Evolutionary conservation across 441 rosid species (phyloP).

Genomic region (Euphorbia celastroides): DNA sequence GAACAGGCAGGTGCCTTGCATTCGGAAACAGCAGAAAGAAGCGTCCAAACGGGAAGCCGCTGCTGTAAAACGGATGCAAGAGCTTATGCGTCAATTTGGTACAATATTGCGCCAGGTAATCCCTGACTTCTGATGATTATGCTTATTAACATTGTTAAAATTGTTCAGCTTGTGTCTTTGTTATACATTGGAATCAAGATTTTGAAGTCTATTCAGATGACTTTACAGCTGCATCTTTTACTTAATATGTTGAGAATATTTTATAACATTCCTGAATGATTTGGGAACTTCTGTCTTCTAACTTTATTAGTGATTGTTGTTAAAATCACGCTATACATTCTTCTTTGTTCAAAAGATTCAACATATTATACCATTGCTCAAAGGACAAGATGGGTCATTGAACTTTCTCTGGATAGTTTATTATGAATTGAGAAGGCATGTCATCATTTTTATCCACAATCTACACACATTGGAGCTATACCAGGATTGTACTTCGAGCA

Average conservation of each 20-base stretch:
- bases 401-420: not conserved
- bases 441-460: not conserved
- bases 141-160: not conserved
- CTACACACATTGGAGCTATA: not conserved
- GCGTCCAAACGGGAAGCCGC: constrained; percentile 67
- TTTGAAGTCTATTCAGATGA: not conserved
- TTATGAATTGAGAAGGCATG: not conserved
- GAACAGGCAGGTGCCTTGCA: constrained; percentile 41
- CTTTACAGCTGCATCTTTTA: not conserved
- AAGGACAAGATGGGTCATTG: not conserved
- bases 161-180: not conserved
- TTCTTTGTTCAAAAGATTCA: not conserved
- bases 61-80: constrained; percentile 90
- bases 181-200: not conserved
- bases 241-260: not conserved
- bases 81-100: constrained; percentile 80
- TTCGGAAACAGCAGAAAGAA: constrained; percentile 66
- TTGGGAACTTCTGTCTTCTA: not conserved
- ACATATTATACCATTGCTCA: not conserved
- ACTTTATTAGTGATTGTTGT: too few species aligned
- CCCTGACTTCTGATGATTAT: not conserved
- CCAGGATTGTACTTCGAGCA: not conserved
- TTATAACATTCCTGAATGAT: not conserved
- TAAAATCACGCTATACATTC: not conserved
- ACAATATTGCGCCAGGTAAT: constrained; percentile 39